A percentile compares a stretch with the other conserved stretches of the same genome.
These are phyloP conservation scores for Coemansia sp. DNA, from an alignment of 192 early-diverging fungal genomes.

Conservation along the genomic window DNA sequence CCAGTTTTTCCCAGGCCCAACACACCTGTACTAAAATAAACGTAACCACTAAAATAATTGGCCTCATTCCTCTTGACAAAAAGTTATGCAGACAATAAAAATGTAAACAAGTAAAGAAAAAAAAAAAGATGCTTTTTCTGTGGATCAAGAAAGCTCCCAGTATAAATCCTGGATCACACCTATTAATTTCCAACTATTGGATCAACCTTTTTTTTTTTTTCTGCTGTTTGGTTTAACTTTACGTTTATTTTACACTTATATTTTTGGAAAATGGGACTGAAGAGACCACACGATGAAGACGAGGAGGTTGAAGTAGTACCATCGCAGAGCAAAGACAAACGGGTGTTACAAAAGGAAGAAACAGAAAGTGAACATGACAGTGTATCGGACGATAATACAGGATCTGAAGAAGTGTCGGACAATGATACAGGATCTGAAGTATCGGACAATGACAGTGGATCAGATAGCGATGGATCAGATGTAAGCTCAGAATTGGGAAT, in stretches of 20 bases:
- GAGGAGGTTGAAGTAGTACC: background rate
- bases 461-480: background rate
- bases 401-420: background rate
- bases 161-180: background rate
- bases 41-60: conserved; percentile 4
- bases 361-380: background rate
- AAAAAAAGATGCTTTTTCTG: too few relatives aligned
- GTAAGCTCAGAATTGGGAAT: conserved; percentile 13
- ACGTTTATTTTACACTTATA: background rate
- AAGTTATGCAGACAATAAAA: background rate
- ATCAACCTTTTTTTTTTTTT: background rate
- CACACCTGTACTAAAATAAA: conserved; percentile 11
- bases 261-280: conserved; percentile 23
- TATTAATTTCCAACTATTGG: background rate
- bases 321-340: background rate
- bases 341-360: background rate
- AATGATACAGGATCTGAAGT: conserved; percentile 8
- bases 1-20: conserved; percentile 57
- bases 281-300: conserved; percentile 19
- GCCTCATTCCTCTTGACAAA: conserved; percentile 5
- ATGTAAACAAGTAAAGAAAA: background rate
- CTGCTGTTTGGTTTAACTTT: conserved; percentile 7
- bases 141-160: background rate
- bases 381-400: background rate
- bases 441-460: conserved; percentile 1